Evolutionary conservation across 2,329 filamentous ascomycete genomes (phyloP).

Genomic region (Orbilia brochopaga): DNA sequence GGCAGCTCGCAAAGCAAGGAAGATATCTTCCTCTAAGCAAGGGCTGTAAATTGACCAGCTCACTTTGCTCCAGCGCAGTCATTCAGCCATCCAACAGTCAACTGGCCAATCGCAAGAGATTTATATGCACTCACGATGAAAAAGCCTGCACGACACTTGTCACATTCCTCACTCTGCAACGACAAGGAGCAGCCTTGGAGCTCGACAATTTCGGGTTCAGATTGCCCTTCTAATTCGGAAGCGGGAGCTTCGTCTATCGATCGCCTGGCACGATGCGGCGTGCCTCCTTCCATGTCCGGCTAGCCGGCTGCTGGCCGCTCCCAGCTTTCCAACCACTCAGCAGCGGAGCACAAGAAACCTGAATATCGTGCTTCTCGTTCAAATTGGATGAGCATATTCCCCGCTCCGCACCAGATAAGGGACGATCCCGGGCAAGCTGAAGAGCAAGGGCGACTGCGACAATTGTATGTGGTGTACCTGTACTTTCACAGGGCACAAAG

Average conservation of each 20-base stretch:
- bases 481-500: no score
- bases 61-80: no score
- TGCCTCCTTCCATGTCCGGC: conserved; percentile 3
- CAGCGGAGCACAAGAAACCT: not conserved
- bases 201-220: not conserved
- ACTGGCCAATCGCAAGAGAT: conserved; percentile 30
- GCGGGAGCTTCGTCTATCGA: conserved; percentile 10
- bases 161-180: conserved; percentile 33
- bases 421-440: not conserved
- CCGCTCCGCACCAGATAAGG: not conserved
- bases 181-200: not conserved
- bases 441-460: not conserved
- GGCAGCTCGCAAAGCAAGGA: not conserved
- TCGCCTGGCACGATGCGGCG: conserved; percentile 1
- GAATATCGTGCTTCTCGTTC: not conserved
- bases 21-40: not conserved
- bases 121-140: conserved; percentile 15
- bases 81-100: not conserved
- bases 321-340: not conserved
- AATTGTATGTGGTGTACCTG: no score
- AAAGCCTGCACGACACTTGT: conserved; percentile 36
- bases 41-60: not conserved
- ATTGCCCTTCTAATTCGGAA: conserved; percentile 5
- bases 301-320: not conserved
- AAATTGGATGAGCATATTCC: not conserved